Evolutionary conservation across 495 filamentous ascomycete genomes (phyloP).

Genomic region (Xylaria longipes): DNA sequence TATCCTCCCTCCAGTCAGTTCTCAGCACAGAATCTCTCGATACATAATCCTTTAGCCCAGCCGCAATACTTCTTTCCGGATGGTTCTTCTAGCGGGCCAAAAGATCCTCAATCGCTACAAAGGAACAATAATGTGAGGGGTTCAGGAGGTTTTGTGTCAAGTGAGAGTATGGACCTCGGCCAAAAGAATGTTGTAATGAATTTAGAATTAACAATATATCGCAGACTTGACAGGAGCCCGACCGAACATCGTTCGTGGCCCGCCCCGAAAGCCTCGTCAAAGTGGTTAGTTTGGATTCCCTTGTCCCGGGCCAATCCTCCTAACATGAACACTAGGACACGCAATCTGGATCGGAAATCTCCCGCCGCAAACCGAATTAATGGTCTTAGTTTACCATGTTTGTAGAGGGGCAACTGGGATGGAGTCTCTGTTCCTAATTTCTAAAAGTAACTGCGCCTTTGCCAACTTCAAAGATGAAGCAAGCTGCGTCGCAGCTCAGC

Average conservation of each 20-base stretch:
- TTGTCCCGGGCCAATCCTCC: not conserved
- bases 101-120: slow-evolving; percentile 27
- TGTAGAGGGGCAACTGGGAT: slow-evolving; percentile 82
- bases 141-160: slow-evolving; percentile 8
- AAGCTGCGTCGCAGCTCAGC: slow-evolving; percentile 77
- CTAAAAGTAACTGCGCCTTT: slow-evolving; percentile 98
- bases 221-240: slow-evolving; percentile 42
- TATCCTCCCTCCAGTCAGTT: slow-evolving; percentile 44
- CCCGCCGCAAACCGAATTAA: slow-evolving; percentile 77
- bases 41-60: slow-evolving; percentile 41
- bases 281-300: slow-evolving; percentile 46
- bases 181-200: not conserved
- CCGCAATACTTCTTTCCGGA: slow-evolving; percentile 41
- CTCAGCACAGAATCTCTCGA: slow-evolving; percentile 34
- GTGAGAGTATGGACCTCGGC: slow-evolving; percentile 15
- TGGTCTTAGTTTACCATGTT: slow-evolving; percentile 88
- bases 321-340: slow-evolving; percentile 62
- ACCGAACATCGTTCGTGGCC: slow-evolving; percentile 74
- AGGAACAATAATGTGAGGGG: slow-evolving; percentile 23
- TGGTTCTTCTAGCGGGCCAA: slow-evolving; percentile 29
- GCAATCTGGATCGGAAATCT: slow-evolving; percentile 98
- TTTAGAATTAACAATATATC: slow-evolving; percentile 28
- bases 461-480: slow-evolving; percentile 90
- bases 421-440: slow-evolving; percentile 92
- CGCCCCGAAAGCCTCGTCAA: slow-evolving; percentile 90